Conservation (phyloP, 768 basidiomycete species). For the Trametes maxima region DNA sequence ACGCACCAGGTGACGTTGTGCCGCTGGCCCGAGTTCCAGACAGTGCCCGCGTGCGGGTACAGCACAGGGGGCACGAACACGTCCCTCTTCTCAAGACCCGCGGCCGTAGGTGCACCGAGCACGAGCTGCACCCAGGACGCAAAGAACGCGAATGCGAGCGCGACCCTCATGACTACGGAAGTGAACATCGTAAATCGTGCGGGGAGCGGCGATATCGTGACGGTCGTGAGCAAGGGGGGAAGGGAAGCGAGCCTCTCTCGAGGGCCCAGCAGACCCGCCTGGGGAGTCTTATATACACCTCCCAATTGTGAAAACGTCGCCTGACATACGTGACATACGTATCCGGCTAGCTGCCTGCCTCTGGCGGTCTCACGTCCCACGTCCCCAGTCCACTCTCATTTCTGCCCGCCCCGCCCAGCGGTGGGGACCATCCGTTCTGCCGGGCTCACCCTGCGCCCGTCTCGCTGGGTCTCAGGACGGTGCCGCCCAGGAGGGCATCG, state of each 20-base stretch:
- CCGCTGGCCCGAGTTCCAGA: constrained; percentile 18
- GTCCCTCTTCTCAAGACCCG: constrained; percentile 11
- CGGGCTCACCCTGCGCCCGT: neutral
- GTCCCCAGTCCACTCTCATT: neutral
- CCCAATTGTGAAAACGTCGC: neutral
- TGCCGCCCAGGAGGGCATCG: constrained; percentile 4
- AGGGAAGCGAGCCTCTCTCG: neutral
- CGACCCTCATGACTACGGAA: constrained; percentile 11
- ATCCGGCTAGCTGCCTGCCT: constrained; percentile 9
- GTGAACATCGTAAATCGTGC: neutral
- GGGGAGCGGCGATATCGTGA: neutral
- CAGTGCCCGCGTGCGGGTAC: constrained; percentile 22
- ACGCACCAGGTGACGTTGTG: constrained; percentile 24
- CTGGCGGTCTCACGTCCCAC: constrained; percentile 11
- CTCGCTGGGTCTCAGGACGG: neutral
- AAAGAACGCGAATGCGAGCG: constrained; percentile 9
- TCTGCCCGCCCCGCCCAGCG: neutral
- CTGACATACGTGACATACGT: neutral
- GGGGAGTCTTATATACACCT: neutral
- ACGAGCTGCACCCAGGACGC: constrained; percentile 8
- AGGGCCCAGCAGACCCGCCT: neutral
- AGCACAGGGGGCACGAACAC: constrained; percentile 22
- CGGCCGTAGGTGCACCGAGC: neutral
- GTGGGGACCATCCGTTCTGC: constrained; percentile 3
- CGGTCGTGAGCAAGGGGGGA: neutral